Evolutionary conservation across 257 asterid species (phyloP).

Genomic region (Forsythia viridissima): DNA sequence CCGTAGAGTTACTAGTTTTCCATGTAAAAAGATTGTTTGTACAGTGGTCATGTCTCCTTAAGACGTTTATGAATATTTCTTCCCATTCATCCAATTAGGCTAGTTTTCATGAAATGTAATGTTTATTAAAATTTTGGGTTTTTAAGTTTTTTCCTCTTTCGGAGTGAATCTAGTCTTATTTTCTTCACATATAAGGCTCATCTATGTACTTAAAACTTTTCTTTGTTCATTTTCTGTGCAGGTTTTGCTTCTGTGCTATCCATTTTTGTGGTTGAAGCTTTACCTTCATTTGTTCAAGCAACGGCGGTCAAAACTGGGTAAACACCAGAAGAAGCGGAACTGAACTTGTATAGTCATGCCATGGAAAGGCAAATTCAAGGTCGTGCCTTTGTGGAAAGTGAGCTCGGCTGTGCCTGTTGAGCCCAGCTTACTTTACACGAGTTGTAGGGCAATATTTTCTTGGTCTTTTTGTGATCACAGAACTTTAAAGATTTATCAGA

Average conservation of each 20-base stretch:
- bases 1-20: too few species aligned
- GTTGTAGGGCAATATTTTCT: background rate
- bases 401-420: background rate
- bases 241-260: constrained; percentile 76
- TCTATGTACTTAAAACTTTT: constrained; percentile 2
- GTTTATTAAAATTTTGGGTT: too few species aligned
- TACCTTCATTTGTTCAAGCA: constrained; percentile 90
- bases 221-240: constrained; percentile 27
- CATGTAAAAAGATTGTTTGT: too few species aligned
- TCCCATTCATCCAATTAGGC: too few species aligned
- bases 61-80: too few species aligned
- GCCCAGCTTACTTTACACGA: background rate
- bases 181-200: background rate
- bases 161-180: background rate
- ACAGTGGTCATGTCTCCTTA: too few species aligned
- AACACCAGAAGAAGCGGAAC: constrained; percentile 59
- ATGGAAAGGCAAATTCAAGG: background rate
- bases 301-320: constrained; percentile 75
- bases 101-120: too few species aligned
- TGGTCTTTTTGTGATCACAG: background rate
- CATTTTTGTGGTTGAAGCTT: constrained; percentile 85
- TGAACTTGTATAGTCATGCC: constrained; percentile 24
- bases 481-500: background rate
- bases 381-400: background rate
- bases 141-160: background rate